Conservation (phyloP, 2,329 filamentous ascomycete species). For the Stenocarpella maydis region DNA sequence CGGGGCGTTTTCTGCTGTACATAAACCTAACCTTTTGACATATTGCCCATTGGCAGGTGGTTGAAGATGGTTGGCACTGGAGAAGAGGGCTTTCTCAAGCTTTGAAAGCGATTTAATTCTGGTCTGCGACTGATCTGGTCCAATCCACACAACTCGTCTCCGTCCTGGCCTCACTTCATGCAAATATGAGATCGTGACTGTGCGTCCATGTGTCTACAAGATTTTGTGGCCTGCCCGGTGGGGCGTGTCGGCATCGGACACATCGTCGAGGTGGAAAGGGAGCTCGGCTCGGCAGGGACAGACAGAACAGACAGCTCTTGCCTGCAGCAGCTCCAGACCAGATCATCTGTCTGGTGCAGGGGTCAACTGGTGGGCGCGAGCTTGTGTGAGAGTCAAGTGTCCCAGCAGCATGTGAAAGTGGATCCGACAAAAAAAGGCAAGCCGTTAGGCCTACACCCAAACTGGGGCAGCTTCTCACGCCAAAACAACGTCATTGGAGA, state of each 20-base stretch:
- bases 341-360: too few species aligned
- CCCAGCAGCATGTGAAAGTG: conserved; percentile 33
- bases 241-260: not conserved
- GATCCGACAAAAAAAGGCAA: not conserved
- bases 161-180: too few species aligned
- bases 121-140: conserved; percentile 31
- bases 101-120: conserved; percentile 34
- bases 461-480: not conserved
- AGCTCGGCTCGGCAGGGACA: conserved; percentile 10
- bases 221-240: not conserved
- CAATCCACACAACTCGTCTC: not conserved
- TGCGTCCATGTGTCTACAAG: too few species aligned
- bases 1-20: conserved; percentile 27
- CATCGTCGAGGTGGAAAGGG: not conserved
- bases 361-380: not conserved
- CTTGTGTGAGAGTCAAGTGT: not conserved
- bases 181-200: not conserved
- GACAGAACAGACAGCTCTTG: too few species aligned
- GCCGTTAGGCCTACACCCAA: not conserved
- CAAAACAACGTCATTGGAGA: conserved; percentile 10
- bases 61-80: not conserved
- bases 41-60: conserved; percentile 16
- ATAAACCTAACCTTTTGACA: conserved; percentile 32
- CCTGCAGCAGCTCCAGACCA: not conserved
- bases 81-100: conserved; percentile 15